Evolutionary conservation across 129 eudicot genomes (phyloP).

Genomic region (Dittrichia graveolens): DNA sequence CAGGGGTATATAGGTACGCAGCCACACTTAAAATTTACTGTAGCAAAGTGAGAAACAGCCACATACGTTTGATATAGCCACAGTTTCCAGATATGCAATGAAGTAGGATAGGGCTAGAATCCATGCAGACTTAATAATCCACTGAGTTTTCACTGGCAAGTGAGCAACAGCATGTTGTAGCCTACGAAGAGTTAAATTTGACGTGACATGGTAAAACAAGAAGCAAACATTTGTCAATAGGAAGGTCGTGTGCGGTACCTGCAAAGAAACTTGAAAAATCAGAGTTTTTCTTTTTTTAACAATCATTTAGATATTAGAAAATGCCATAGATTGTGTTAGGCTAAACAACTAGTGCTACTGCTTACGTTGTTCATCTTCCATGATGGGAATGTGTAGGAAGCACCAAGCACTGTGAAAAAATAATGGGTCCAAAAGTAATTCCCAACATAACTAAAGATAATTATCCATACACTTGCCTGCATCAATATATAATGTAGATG

Average conservation of each 20-base stretch:
- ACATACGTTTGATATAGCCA: slow-evolving; percentile 92
- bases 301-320: slow-evolving; percentile 4
- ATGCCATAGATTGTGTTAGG: neutral
- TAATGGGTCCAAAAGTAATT: slow-evolving; percentile 99
- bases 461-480: slow-evolving; percentile 93
- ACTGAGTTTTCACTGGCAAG: slow-evolving; percentile 66
- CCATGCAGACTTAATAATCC: slow-evolving; percentile 78
- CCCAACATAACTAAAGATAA: slow-evolving; percentile 84
- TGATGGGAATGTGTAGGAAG: slow-evolving; percentile 95
- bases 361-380: slow-evolving; percentile 96
- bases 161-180: slow-evolving; percentile 63
- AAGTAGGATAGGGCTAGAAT: slow-evolving; percentile 82
- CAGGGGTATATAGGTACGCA: neutral
- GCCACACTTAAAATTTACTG: neutral
- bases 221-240: slow-evolving; percentile 83
- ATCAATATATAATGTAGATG: slow-evolving; percentile 14
- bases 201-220: slow-evolving; percentile 84
- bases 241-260: slow-evolving; percentile 98
- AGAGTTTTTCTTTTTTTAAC: neutral
- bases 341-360: slow-evolving; percentile 3
- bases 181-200: slow-evolving; percentile 88
- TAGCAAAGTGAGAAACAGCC: neutral
- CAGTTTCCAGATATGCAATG: slow-evolving; percentile 80
- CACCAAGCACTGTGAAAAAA: slow-evolving; percentile 92
- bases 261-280: slow-evolving; percentile 21